Conservation (phyloP, 2,329 filamentous ascomycete species). For the Cadophora luteo-olivacea region DNA sequence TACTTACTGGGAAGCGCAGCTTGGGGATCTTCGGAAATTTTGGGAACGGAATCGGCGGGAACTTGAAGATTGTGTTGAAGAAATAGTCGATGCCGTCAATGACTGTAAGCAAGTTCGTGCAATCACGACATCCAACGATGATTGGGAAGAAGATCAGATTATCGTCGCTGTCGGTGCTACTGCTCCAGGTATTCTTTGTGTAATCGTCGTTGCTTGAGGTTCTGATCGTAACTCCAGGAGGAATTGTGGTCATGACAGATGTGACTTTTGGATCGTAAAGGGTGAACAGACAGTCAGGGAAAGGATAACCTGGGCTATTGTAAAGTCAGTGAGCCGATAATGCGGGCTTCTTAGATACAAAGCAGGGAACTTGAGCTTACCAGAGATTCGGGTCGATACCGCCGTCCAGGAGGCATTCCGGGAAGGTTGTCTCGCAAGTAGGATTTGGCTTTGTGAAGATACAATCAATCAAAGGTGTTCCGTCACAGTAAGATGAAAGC, state of each 20-base stretch:
- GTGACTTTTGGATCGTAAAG: slow-evolving; percentile 10
- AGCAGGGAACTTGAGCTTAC: not conserved
- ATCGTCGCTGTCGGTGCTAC: not conserved
- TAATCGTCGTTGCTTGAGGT: not conserved
- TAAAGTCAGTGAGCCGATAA: not conserved
- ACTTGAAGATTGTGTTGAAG: slow-evolving; percentile 12
- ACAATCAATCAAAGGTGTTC: not conserved
- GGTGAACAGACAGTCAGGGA: slow-evolving; percentile 5
- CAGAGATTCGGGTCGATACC: not conserved
- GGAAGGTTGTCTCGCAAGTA: not conserved
- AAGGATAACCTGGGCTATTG: not conserved
- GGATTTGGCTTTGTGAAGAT: not conserved
- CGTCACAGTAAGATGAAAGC: not conserved
- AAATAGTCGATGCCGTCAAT: slow-evolving; percentile 1
- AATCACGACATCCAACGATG: slow-evolving; percentile 6
- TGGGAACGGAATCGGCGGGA: not conserved
- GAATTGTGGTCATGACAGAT: not conserved
- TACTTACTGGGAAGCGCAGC: slow-evolving; percentile 8
- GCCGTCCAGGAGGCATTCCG: not conserved
- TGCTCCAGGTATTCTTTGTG: not conserved
- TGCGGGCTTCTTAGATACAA: not conserved
- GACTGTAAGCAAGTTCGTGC: not conserved
- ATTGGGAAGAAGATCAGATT: slow-evolving; percentile 10
- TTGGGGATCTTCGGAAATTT: not conserved
- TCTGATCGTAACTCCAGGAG: not conserved